Conservation (phyloP, 2,329 filamentous ascomycete species). For the Phialophora macrospora region DNA sequence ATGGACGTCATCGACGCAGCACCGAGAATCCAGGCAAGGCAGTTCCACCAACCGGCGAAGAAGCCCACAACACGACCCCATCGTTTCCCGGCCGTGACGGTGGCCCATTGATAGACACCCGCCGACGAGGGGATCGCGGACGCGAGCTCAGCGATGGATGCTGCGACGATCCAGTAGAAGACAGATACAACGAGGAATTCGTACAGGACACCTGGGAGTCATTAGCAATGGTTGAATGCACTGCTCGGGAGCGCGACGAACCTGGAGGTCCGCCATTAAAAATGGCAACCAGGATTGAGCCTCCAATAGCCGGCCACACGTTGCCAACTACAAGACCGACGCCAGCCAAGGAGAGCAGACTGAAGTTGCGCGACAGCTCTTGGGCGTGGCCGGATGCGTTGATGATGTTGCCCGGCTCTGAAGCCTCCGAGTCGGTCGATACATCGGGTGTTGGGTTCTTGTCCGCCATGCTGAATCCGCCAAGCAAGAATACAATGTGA, state of each 20-base stretch:
- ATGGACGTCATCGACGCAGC: slow-evolving; percentile 65
- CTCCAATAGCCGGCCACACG: slow-evolving; percentile 57
- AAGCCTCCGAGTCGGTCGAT: slow-evolving; percentile 8
- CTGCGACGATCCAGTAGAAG: slow-evolving; percentile 65
- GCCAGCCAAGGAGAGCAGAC: slow-evolving; percentile 63
- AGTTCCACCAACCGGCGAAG: slow-evolving; percentile 54
- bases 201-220: slow-evolving; percentile 64
- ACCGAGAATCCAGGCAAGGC: slow-evolving; percentile 64
- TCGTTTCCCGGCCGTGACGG: slow-evolving; percentile 60
- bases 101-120: slow-evolving; percentile 67
- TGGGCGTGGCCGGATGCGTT: slow-evolving; percentile 69
- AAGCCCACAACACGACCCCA: slow-evolving; percentile 59
- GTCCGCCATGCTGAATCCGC: slow-evolving; percentile 7
- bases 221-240: neutral
- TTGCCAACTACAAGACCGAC: slow-evolving; percentile 67
- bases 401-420: slow-evolving; percentile 43
- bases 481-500: neutral
- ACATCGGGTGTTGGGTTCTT: slow-evolving; percentile 15
- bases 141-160: slow-evolving; percentile 65
- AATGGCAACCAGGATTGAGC: slow-evolving; percentile 36
- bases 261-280: slow-evolving; percentile 36
- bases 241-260: slow-evolving; percentile 9
- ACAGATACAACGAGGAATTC: slow-evolving; percentile 60
- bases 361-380: slow-evolving; percentile 67
- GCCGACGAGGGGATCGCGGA: slow-evolving; percentile 66